phyloP scores from a whole-genome alignment of 1,284 basidiomycete species.

The Fomes fomentarius region DNA sequence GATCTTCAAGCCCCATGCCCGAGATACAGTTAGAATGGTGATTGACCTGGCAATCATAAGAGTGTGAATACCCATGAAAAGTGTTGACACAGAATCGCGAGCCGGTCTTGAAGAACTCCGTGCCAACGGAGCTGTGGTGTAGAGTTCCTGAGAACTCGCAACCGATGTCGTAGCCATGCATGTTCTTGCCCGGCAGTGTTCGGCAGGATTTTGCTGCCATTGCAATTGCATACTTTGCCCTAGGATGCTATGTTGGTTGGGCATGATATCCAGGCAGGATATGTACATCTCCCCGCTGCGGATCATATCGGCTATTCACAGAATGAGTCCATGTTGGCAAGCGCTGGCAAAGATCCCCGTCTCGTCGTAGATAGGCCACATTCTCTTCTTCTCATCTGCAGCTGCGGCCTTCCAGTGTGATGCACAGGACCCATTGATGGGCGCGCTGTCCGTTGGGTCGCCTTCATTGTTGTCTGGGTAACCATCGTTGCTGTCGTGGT shows the following conservation, averaged over 20 bases:
- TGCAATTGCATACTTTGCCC: constrained; percentile 41
- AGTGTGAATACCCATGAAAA: constrained; percentile 39
- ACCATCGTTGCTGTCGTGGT: background rate
- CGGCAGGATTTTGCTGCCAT: constrained; percentile 27
- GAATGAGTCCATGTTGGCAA: constrained; percentile 33
- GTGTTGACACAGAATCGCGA: constrained; percentile 27
- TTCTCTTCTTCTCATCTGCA: constrained; percentile 35
- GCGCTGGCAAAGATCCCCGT: constrained; percentile 37
- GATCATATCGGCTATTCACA: constrained; percentile 33
- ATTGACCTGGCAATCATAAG: constrained; percentile 31
- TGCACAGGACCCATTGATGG: constrained; percentile 26
- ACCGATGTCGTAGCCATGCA: constrained; percentile 37
- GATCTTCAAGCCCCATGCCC: constrained; percentile 35
- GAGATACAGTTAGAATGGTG: constrained; percentile 31
- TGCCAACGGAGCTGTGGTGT: constrained; percentile 27
- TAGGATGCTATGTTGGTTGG: too few species aligned
- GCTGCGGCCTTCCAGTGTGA: constrained; percentile 38
- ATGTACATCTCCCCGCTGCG: constrained; percentile 36
- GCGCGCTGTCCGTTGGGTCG: constrained; percentile 25
- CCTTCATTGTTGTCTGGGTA: constrained; percentile 3
- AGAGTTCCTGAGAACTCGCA: constrained; percentile 37
- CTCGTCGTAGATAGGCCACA: constrained; percentile 36
- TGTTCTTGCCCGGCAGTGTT: background rate
- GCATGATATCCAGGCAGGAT: background rate
- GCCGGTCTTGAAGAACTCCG: constrained; percentile 21